Evolutionary conservation across 2,329 filamentous ascomycete genomes (phyloP), one percentile per base, ranked within the genome.

Genomic region (Paraconiothyrium brasiliense): DNA sequence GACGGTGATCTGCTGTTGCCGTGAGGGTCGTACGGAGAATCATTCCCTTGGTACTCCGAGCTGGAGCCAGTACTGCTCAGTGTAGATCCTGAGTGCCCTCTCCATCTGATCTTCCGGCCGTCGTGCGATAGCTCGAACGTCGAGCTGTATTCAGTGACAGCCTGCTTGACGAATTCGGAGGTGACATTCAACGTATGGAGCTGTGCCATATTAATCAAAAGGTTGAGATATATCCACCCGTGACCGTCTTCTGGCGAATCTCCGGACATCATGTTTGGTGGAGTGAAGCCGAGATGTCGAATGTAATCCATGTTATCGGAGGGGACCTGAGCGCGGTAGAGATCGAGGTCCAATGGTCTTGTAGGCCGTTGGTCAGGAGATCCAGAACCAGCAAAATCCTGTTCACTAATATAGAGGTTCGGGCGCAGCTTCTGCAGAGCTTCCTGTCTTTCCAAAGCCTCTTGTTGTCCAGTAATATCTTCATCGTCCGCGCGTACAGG

Each of bases 151-250:
- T 91, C 87, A 0, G 83, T 81, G 1, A 96, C 84, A 0, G 93
- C 91, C 39, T 86, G 86, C 60, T 91, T 89, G 43, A 95, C 88
- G 69, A 94, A 94, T 32, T 90, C 88, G 0, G 89, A 85, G 0
- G 92, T 93, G 1, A 96, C 92, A 61, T 93, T 94, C 67, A 95
- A 85, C 0, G 93, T 94, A 70, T 96, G 92, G 20, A 96, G 81
- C 77, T 96, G 92, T 0, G 93, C 92, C 82, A 96, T 86, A 71
- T 90, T 93, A 73, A 90, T 89, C 1, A 96, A 83, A 0, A 96
- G 80, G 68, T 95, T 95, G 7, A 95, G 80, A 69, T 94, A 94
- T 0, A 94, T 88, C 92, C 92, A 95, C 4, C 91, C 91, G 30
- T 93, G 88, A 58, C 90, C 89, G 0, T 88, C 84, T 14, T 85